Evolutionary conservation across 23 red algal species (phyloP), one percentile per base, ranked within the genome.

Genomic region (Gracilaria vermiculophylla): DNA sequence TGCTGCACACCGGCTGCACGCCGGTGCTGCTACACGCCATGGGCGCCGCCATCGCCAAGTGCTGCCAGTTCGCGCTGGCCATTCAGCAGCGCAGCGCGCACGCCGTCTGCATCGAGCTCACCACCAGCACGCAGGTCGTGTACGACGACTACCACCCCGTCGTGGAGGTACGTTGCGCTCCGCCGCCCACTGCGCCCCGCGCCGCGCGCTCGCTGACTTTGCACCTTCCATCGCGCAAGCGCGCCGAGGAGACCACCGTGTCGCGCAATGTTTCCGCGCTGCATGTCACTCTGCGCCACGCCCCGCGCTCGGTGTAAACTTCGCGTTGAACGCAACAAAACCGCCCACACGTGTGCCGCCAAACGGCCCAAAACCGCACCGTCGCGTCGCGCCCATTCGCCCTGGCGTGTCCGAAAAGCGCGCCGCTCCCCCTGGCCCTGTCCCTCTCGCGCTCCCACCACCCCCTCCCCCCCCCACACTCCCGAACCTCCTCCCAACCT

Each of bases 71-170:
- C 2, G 64, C 61, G 32, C 65, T 86, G 11, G 81, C 42, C 34
- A 25, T 86, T 15, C 81, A 74, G 50, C 48, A 50, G 11, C 20
- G 35, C 28, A 31, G 17, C 20, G 47, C 20, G 39, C 14, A 39
- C 9, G 28, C 16, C 25, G 17, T 56, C 42, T 25, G n/a, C n/a
- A 37, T 45, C 23, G 13, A 34, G 36, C 35, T 72, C 19, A 21
- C 9, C 49, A 86, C 81, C 31, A 74, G 66, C 27, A 86, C 81
- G 21, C 53, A 65, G 25, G 16, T 32, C 17, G 81, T 86, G 0
- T 72, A 72, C 61, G 81, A 86, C 17, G 81, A 86, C 17, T 86
- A 72, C 17, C 36, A 86, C 21, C 81, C 81, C 2, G 24, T 86
- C 8, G 43, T 58, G 5, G 81, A 86, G 81, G 81, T 86, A 71